Base-by-base conservation (phyloP, 163 green algal genomes). In the Chloromonas sp. region DNA sequence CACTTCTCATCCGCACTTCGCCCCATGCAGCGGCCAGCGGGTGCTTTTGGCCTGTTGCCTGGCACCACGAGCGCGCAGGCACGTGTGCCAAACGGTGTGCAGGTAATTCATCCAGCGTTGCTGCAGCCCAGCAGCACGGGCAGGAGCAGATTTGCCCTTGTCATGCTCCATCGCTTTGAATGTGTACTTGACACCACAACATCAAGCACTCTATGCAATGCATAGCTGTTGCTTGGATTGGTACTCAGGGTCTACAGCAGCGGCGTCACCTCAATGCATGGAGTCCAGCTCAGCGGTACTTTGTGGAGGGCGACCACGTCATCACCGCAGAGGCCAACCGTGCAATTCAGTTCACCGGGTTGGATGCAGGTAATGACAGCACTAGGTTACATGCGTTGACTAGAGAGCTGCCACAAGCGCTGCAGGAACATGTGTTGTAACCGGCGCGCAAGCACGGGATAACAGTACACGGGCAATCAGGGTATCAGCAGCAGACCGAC, bases 261-360 rank as follows among this genome's bases (percentile, higher is more conserved):
- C 62, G 14, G 13, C 84, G 87, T 8, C 76, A 1, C 3, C 88
- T 86, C 79, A 87, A 87, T 58, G 82, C 87, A 14, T 90, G 81
- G 81, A 87, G 85, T 1, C 86, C 88, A 0, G 86, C 84, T 0
- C 86, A 89, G 86, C 88, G 88, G 58, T 91, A 91, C 88, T 91
- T 89, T 81, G 88, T 91, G 79, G 88, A 91, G 86, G 88, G 88
- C 58, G 84, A 91, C 71, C 86, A 91, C 76, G 88, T 91, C 62
- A 82, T 91, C 1, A 11, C 83, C 0, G 84, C 86, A 3, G 88
- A 91, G 84, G 79, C 85, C 58, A 89, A 88, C 86, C 86, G 88
- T 79, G 85, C 84, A 2, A 86, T 91, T 78, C 88, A 91, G 79
- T 91, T 91, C 86, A 91, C 88, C 0, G 88, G 88, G n/a, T 86